Evolutionary conservation across 2,329 filamentous ascomycete genomes (phyloP), one percentile per base, ranked within the genome.

Genomic region (Falciphora oryzae): DNA sequence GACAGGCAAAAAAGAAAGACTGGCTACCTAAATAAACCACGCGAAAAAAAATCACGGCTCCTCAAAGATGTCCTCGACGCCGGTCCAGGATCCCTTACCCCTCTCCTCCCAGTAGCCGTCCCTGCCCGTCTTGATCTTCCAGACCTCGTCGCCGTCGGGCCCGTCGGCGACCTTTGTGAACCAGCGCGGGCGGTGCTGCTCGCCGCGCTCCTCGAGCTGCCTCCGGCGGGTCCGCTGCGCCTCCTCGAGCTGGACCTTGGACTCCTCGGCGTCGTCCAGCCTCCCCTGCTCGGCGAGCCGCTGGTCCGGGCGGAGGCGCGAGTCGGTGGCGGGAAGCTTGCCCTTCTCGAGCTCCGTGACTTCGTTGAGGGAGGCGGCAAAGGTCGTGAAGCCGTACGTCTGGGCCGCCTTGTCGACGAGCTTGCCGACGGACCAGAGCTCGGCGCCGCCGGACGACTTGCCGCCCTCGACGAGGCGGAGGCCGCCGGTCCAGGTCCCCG

Each of bases 91-190:
- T 1, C 88, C 88, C 68, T 79, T 85, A 3, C 81, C 83, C 66
- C 94, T 85, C 77, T 92, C 89, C 73, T 97, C 93, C 95, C 95
- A 99, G 77, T 99, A 99, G 11, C 92, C 89, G 25, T 96, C 92
- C 76, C 89, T 93, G 27, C 93, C 92, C 3, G 81, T 81, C 79
- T 89, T 95, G 68, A 97, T 76, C 71, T 87, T 84, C 91, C 91
- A 91, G 14, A 89, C 81, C 72, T 90, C 87, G 72, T 90, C 88
- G 4, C 83, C 84, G 61, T 85, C 83, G 18, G 78, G 77, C 2
- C 77, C 79, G 29, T 83, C 81, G n/a, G 83, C 80, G 11, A 90
- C 87, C 76, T 85, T 89, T 63, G 87, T 85, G 74, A 99, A 99
- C 93, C 94, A 99, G 69, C 85, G 83, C 7, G 95, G 91, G 69